phyloP scores from a whole-genome alignment of 2,329 filamentous ascomycete species.

The Drechslerella coelobrocha region DNA sequence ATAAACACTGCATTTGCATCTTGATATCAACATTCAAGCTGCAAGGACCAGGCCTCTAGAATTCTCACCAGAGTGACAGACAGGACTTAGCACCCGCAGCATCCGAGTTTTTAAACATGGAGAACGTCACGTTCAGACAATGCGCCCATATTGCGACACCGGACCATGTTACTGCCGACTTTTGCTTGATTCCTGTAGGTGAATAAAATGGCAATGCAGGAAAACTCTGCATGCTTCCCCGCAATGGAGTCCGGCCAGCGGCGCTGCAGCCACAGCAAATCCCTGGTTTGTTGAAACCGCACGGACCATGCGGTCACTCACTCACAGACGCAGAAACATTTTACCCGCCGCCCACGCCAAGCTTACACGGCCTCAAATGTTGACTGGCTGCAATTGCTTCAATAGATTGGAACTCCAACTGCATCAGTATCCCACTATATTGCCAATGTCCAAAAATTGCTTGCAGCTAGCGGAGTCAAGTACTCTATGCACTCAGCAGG shows the following conservation, averaged over 20 bases:
- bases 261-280: background rate
- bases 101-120: constrained; percentile 7
- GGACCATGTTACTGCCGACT: constrained; percentile 80
- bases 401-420: constrained; percentile 77
- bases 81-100: constrained; percentile 10
- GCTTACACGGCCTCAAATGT: background rate
- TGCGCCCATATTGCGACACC: constrained; percentile 70
- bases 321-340: too few relatives aligned
- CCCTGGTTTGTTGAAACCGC: background rate
- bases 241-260: background rate
- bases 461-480: constrained; percentile 79
- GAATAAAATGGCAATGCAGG: background rate
- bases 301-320: background rate
- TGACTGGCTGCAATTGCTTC: background rate
- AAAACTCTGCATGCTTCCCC: background rate
- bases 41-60: constrained; percentile 3
- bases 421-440: constrained; percentile 82
- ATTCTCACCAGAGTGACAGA: constrained; percentile 8
- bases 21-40: background rate
- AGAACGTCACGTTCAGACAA: constrained; percentile 51
- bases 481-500: constrained; percentile 93
- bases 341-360: background rate
- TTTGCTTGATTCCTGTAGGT: constrained; percentile 83
- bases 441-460: constrained; percentile 82
- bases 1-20: background rate